Evolutionary conservation across 1,139 yeast genomes (phyloP), one percentile per base, ranked within the genome.

Genomic region (Hansenula sp.): DNA sequence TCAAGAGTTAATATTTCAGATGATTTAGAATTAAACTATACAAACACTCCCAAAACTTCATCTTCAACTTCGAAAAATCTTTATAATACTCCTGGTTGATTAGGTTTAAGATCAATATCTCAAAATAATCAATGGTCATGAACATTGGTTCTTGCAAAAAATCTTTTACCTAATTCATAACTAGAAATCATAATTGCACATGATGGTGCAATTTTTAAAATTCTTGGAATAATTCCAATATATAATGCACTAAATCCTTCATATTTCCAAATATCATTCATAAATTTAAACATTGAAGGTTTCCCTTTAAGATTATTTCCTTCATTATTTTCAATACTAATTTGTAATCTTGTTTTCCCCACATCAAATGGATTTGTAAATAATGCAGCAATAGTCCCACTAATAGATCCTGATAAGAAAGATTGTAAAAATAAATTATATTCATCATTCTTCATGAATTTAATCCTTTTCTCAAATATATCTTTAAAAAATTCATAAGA

Each of bases 121-220:
- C 48, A 44, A 17, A 19, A 45, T 1, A 29, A 36, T 27, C 42
- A 35, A n/a, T n/a, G n/a, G n/a, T n/a, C n/a, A n/a, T n/a, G 35
- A 32, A 9, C 27, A 17, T 32, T 21, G 15, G 24, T 16, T 28
- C 40, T 45, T 21, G 47, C 69, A 49, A 84, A 78, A 34, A 84
- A 68, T 56, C 77, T 78, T 64, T 94, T 94, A 29, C 96, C 88
- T 42, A 91, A 71, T 62, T 93, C 99, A 63, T 93, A 93, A 37
- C 95, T 85, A 3, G 98, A 88, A 42, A 93, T 91, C 99, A 93
- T 94, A 33, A 93, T 93, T 3, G 99, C 99, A 74, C 99, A 93
- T 12, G 97, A 85, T 3, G 99, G 99, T 0, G 97, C 96, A 35
- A 93, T 86, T 60, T 93, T 93, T 62, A 91, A 68, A 10, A 93